Base-by-base conservation (phyloP, 2,329 filamentous ascomycete species). In the Fusarium ramigenum region DNA sequence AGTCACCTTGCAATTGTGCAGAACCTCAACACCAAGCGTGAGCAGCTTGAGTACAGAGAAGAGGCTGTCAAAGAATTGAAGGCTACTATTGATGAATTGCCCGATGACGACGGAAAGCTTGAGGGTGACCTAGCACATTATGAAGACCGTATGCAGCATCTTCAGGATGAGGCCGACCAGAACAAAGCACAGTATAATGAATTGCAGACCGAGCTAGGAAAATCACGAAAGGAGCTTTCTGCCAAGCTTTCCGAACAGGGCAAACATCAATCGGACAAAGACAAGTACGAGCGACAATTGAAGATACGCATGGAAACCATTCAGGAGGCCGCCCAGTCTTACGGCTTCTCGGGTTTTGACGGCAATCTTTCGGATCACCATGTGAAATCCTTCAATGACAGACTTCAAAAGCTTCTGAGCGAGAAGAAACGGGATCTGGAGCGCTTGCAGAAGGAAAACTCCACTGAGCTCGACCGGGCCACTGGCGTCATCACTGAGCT, bases 261-360 rank as follows among this genome's bases (percentile, higher is more conserved):
- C 47, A 93, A 92, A 74, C 91, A 92, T 75, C 90, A 96, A 81
- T 96, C 95, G 5, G 92, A 97, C 79, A 95, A 96, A 83, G 92
- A 93, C 70, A 93, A 93, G 77, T 94, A 96, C 79, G 94, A 98
- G 79, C 90, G 92, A 8, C 93, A 98, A 73, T 80, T 97, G 7
- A 86, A 90, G 75, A 85, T 89, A 49, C 92, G 96, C 43, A 87
- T 92, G 77, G 87, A 88, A 15, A 88, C 97, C 80, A 90, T 98
- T 62, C 94, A 91, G 72, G 91, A 95, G 64, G 91, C 93, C 42
- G 94, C 96, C 21, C 87, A 90, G 50, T 87, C 87, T 32, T 93
- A 97, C 81, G 91, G 90, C 66, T 93, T 99, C 70, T 92, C 94
- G 39, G 95, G 95, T 0, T 97, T 93, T 78, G 94, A 97, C 71